Evolutionary conservation across 148 eudicot species (phyloP), one percentile per base, ranked within the genome.

Genomic region (Persicaria maculosa): DNA sequence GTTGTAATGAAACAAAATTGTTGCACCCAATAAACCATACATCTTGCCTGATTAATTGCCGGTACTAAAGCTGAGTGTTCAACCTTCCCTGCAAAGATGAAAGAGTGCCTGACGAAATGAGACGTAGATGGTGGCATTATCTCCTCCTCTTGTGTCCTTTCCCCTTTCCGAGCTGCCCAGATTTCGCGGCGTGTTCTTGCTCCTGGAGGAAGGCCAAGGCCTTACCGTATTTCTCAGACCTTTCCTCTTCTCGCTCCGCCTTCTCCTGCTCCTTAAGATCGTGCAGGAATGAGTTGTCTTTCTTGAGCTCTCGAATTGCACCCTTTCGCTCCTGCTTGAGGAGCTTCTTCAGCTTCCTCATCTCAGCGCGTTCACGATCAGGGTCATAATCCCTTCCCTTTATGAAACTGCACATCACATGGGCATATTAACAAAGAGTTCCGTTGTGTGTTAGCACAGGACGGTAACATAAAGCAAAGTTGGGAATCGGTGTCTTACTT

Each of bases 341-440:
- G 4, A 74, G 81, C 73, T 81, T 90, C 75, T 78, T 81, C 59
- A 92, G 47, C 80, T 92, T 94, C 65, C 77, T 85, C 46, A 11
- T 55, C 81, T 88, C 96, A 50, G 91, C 93, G 47, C 97, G 85
- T 71, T 79, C 88, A 65, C 98, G 97, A 70, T 95, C 91, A 72
- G 98, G 97, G 75, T 95, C 98, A 79, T 90, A 95, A 79, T 92
- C 90, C 83, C 97, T 87, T 74, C 96, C 97, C 86, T 87, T 87
- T 9, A 90, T 85, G 75, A 80, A 94, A 79, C 97, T 93, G 90
- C 84, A 76, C 19, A 79, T 85, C 4, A 77, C 59, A 40, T 44
- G 59, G 50, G 52, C 50, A 47, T 7, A 2, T 61, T 7, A 50
- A 7, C 22, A 47, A 5, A 19, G n/a, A 53, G 15, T 9, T 20